Percentiles rank a stretch among this genome's conserved stretches.
These are phyloP conservation scores for Podila verticillata DNA, from an alignment of 192 early-diverging fungal genomes.

Conservation along the genomic window DNA sequence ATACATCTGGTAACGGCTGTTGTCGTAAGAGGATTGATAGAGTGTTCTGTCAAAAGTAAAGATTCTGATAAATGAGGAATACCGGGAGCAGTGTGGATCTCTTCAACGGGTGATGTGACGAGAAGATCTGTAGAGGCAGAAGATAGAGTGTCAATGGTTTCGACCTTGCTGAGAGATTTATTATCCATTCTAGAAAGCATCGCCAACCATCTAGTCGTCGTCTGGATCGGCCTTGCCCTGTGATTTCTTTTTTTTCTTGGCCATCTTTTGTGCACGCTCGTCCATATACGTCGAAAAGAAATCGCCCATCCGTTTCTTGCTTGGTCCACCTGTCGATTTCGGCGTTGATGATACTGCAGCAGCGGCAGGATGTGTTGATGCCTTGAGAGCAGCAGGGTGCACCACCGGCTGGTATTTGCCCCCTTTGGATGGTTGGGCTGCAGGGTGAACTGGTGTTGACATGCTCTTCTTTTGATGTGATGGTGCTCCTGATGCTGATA, in stretches of 20 bases:
- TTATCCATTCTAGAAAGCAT: too few relatives aligned
- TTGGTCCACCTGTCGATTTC: background rate
- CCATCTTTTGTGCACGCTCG: slow-evolving; percentile 57
- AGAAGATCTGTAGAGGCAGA: background rate
- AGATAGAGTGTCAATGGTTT: background rate
- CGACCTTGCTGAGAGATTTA: background rate
- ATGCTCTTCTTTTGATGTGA: background rate
- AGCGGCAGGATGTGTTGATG: background rate
- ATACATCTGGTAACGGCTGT: too few relatives aligned
- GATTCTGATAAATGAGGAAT: too few relatives aligned
- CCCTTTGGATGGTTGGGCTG: background rate
- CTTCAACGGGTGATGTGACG: too few relatives aligned
- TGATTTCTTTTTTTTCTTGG: slow-evolving; percentile 56
- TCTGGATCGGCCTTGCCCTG: slow-evolving; percentile 28
- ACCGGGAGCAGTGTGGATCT: too few relatives aligned
- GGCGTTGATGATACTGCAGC: background rate
- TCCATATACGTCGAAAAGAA: slow-evolving; percentile 62
- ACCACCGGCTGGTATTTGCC: slow-evolving; percentile 28
- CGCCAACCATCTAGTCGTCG: slow-evolving; percentile 7
- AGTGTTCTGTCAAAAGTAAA: too few relatives aligned
- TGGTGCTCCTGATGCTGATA: slow-evolving; percentile 1
- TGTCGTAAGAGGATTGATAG: too few relatives aligned
- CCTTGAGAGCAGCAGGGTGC: slow-evolving; percentile 29
- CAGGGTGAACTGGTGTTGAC: background rate
- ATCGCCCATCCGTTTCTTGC: slow-evolving; percentile 47